These are phyloP conservation scores for Fraxinus pennsylvanica DNA, from an alignment of 257 asterid species.

Conservation along the genomic window DNA sequence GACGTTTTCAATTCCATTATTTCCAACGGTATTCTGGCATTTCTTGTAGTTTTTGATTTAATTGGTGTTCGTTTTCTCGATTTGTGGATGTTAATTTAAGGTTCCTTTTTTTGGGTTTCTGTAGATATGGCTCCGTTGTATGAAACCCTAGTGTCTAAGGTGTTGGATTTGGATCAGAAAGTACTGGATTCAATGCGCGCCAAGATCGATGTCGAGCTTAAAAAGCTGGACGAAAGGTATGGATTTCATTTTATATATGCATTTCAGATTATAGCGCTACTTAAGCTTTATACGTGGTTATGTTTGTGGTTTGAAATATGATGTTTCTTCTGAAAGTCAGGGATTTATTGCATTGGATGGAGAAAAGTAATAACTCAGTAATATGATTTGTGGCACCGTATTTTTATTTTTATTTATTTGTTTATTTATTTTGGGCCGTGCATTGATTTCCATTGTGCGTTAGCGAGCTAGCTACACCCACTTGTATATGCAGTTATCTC, in stretches of 20 bases:
- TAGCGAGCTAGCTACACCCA: background rate
- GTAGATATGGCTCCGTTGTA: conserved; percentile 83
- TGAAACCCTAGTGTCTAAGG: conserved; percentile 70
- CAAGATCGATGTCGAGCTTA: conserved; percentile 64
- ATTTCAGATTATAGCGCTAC: background rate
- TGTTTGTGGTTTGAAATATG: background rate
- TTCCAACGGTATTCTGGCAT: conserved; percentile 55
- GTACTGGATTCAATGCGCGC: conserved; percentile 69
- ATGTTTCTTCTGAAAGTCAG: background rate
- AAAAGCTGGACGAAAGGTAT: conserved; percentile 76
- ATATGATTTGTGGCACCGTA: background rate
- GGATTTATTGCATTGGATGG: background rate
- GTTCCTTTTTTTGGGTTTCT: background rate
- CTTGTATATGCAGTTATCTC: background rate
- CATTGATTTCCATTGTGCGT: background rate
- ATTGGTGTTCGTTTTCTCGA: background rate
- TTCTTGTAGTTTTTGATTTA: background rate
- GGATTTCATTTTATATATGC: background rate
- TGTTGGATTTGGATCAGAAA: conserved; percentile 66
- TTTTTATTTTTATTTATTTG: too few species aligned
- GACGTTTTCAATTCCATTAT: conserved; percentile 69
- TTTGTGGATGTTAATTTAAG: background rate
- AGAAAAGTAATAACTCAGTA: background rate
- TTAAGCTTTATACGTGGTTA: background rate
- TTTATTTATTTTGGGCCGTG: too few species aligned